Base-by-base conservation (phyloP, 2,329 filamentous ascomycete genomes). In the Sclerotinia sclerotiorum region DNA sequence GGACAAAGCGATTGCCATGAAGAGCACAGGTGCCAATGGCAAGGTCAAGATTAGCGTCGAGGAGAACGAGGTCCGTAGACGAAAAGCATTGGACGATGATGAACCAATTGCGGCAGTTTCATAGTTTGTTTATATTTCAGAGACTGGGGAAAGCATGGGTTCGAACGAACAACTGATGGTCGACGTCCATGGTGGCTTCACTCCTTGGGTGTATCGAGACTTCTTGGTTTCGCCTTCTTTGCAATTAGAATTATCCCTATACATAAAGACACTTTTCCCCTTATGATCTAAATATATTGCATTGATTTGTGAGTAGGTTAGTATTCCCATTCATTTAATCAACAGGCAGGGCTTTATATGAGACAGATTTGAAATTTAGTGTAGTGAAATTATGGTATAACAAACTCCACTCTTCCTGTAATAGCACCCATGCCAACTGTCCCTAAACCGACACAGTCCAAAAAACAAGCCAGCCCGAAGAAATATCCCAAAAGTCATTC, bases 1-100 rank as follows among this genome's bases (percentile, higher is more conserved):
- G 69, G 74, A 76, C 61, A 77, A 78, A 67, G 69, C 74, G 11
- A 70, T 72, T 21, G 74, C 72, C 54, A 71, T 70, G 8, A 74
- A 67, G 57, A 77, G 64, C 55, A 77, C 74, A 10, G 74, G 76
- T 19, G 71, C 67, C 7, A 73, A 76, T 63, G 77, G 76, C 11
- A 74, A 65, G 29, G 68, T 70, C 35, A 76, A 70, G 58, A 70
- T 78, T 52, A 72, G 70, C 56, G 61, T 76, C n/a, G 75, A 77
- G 52, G 73, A 74, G 44, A 76, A 73, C 8, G 75, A 77, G 24
- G 72, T 79, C 35, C 72, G 77, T n/a, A 71, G 74, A 72, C 71
- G 77, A 32, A 75, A 76, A 32, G 67, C 19, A 24, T 46, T 46
- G 39, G 65, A 63, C 21, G 65, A 68, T 15, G 49, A 68, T 17